Evolutionary conservation across 257 asterid species (phyloP).

Genomic region (Fraxinus anomala): DNA sequence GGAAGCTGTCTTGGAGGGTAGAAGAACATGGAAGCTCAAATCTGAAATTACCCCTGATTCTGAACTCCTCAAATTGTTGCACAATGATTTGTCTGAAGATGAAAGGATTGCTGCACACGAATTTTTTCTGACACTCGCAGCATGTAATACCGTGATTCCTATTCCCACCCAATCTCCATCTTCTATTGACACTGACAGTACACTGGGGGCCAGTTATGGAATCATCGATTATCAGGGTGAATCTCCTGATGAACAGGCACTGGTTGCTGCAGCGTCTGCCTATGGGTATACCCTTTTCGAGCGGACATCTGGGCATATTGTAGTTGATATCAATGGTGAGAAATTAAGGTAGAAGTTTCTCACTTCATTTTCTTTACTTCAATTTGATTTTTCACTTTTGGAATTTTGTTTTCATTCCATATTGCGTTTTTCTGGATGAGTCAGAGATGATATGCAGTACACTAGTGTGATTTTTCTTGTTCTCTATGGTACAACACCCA

Average conservation of each 20-base stretch:
- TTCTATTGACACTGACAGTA: conserved; percentile 42
- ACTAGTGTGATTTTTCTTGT: conserved; percentile 2
- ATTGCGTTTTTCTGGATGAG: neutral
- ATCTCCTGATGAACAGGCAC: conserved; percentile 98
- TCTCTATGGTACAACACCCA: neutral
- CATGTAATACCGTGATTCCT: conserved; percentile 97
- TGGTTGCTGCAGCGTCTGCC: conserved; percentile 92
- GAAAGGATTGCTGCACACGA: conserved; percentile 84
- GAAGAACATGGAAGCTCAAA: conserved; percentile 73
- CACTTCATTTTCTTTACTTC: conserved; percentile 25
- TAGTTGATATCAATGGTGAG: conserved; percentile 90
- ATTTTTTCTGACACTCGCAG: conserved; percentile 84
- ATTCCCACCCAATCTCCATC: conserved; percentile 51
- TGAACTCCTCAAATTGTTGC: conserved; percentile 73
- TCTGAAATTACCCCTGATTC: conserved; percentile 68
- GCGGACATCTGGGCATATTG: conserved; percentile 95
- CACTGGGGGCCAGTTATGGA: conserved; percentile 33
- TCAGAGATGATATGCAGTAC: neutral
- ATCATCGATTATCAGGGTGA: conserved; percentile 91
- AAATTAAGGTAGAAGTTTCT: conserved; percentile 73
- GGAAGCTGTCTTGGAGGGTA: conserved; percentile 34
- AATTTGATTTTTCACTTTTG: conserved; percentile 12
- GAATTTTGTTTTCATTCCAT: conserved; percentile 21
- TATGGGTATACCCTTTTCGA: conserved; percentile 93
- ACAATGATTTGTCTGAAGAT: conserved; percentile 59